Base-by-base conservation (phyloP, 1,284 basidiomycete species). In the Mycena citricolor region DNA sequence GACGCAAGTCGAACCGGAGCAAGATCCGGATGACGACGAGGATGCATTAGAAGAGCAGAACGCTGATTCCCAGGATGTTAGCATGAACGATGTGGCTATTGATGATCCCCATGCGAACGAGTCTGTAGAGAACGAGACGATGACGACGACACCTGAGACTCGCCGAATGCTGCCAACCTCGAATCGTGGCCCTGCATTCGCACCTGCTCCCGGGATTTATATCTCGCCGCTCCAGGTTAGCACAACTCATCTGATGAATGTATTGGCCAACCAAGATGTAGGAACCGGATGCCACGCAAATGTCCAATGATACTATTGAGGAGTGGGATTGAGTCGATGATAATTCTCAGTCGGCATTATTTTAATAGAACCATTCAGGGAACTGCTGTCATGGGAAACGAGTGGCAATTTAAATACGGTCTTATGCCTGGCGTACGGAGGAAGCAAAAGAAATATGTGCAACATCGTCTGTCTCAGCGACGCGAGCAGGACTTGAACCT, bases 21-120 rank as follows among this genome's bases (percentile, higher is more conserved):
- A 94, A n/a, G n/a, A n/a, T n/a, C n/a, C n/a, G 93, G 72, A 97
- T 97, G 57, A 97, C 74, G 56, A 98, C 83, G 35, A 97, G 78
- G 66, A 98, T 97, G 10, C 94, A 30, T 28, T 46, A n/a, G n/a
- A n/a, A n/a, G n/a, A n/a, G n/a, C n/a, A n/a, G n/a, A n/a, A n/a
- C n/a, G n/a, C n/a, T n/a, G n/a, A n/a, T n/a, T n/a, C n/a, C n/a
- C n/a, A n/a, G 31, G 35, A 39, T 33, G 39, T 41, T 7, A 46
- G 43, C 14, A 39, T 50, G 20, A 46, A 32, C 23, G 43, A 23
- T 42, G n/a, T 33, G 14, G 13, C 38, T 4, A 12, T 13, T 21
- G 16, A 28, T 28, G 8, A 7, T 14, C 10, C 1, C 5, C 31
- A 41, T 33, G 6, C 25, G 32, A 14, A n/a, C 21, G 25, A 32